These are phyloP conservation scores for Coriaria nepalensis DNA, from an alignment of 306 rosid genomes.

Conservation along the genomic window DNA sequence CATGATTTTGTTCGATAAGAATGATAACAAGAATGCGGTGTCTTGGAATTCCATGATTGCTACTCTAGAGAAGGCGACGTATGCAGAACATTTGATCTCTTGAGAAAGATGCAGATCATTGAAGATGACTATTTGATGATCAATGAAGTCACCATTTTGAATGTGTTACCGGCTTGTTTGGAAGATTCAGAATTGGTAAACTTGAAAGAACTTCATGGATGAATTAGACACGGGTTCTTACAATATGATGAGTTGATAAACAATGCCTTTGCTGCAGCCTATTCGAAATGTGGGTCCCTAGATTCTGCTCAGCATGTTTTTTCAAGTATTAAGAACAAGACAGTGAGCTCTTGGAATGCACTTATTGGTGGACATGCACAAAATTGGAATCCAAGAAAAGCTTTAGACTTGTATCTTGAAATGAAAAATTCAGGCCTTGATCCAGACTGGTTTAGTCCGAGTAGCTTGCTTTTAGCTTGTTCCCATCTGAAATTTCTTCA, in stretches of 20 bases:
- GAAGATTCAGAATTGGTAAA: slow-evolving; percentile 28
- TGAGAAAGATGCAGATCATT: slow-evolving; percentile 39
- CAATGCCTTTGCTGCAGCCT: slow-evolving; percentile 60
- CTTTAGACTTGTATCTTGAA: slow-evolving; percentile 45
- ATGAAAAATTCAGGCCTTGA: slow-evolving; percentile 41
- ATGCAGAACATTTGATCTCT: slow-evolving; percentile 30
- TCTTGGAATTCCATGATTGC: slow-evolving; percentile 75
- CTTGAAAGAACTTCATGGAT: slow-evolving; percentile 66
- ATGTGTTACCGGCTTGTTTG: slow-evolving; percentile 56
- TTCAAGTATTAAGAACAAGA: slow-evolving; percentile 28
- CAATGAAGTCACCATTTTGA: slow-evolving; percentile 53
- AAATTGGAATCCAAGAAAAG: slow-evolving; percentile 57
- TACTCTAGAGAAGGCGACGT: slow-evolving; percentile 47
- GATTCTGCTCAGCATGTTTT: slow-evolving; percentile 46
- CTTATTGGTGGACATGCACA: slow-evolving; percentile 50
- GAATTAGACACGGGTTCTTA: slow-evolving; percentile 32
- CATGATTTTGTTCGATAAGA: slow-evolving; percentile 28
- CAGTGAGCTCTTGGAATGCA: slow-evolving; percentile 78
- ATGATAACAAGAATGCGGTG: slow-evolving; percentile 42
- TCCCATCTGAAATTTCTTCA: slow-evolving; percentile 30
- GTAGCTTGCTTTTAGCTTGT: slow-evolving; percentile 63
- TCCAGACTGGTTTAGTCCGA: slow-evolving; percentile 49
- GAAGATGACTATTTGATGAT: slow-evolving; percentile 28
- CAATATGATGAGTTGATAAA: slow-evolving; percentile 39
- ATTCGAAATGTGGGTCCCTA: slow-evolving; percentile 51